Base-by-base conservation (phyloP, 176 grass and related monocot genomes). In the Raddia guianensis region DNA sequence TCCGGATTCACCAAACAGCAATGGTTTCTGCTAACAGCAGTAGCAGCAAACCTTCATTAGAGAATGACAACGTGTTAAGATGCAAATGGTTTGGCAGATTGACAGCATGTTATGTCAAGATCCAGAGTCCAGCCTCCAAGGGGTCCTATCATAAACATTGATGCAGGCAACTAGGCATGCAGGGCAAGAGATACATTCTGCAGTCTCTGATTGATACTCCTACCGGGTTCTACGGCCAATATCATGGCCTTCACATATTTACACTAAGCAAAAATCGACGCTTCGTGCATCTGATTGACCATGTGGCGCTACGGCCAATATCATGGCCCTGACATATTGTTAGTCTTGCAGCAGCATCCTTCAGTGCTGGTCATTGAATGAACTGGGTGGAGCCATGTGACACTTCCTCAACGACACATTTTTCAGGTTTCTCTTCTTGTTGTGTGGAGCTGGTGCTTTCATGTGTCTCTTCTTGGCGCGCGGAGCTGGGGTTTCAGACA, bases 261-360 rank as follows among this genome's bases (percentile, higher is more conserved):
- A 88, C 66, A 53, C 8, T 12, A 67, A 67, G 75, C 75, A 67
- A 87, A 82, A 73, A 13, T 60, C 3, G 43, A 83, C 66, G 68
- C 67, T 83, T 65, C 5, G 7, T 1, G 57, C 80, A 79, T 79
- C 68, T 74, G 75, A 19, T 59, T 7, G 7, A 33, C 34, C 60
- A 4, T 1, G 27, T 27, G 27, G 27, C 27, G 27, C 27, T 27
- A 27, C 27, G 27, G 27, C 27, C 27, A 27, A 27, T 27, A 27
- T 27, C 27, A 27, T 27, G 27, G 1, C 27, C 27, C 1, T 27
- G 27, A 27, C 27, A 27, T 27, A 27, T 27, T 27, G 27, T 27
- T 27, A 27, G 1, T 27, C 27, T 27, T 27, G 27, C 27, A 27
- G 27, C 27, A 27, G 27, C 6, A 47, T 34, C 32, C 16, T 19